Evolutionary conservation across 495 filamentous ascomycete genomes (phyloP).

Genomic region (Aspergillus sparsus): DNA sequence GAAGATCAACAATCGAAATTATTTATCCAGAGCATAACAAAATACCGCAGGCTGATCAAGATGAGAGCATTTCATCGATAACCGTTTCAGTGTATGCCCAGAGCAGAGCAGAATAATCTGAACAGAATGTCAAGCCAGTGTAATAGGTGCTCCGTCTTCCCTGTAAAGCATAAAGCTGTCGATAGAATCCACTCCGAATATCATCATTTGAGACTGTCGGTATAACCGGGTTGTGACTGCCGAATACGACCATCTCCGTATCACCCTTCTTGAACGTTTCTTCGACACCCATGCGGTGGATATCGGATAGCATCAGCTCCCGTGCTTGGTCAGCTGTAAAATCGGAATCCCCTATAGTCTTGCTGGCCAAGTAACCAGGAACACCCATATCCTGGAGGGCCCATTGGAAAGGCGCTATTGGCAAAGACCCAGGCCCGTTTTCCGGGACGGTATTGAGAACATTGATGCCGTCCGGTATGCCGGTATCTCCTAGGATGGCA

Average conservation of each 20-base stretch:
- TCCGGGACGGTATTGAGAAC: constrained; percentile 10
- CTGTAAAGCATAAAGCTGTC: constrained; percentile 39
- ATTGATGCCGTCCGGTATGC: constrained; percentile 31
- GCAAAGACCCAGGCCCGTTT: constrained; percentile 9
- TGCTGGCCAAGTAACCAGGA: constrained; percentile 5
- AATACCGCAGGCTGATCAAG: no score
- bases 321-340: constrained; percentile 12
- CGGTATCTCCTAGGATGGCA: constrained; percentile 42
- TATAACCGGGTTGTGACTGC: constrained; percentile 33
- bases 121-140: constrained; percentile 33
- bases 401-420: constrained; percentile 12
- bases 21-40: no score
- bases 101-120: constrained; percentile 31
- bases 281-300: constrained; percentile 2
- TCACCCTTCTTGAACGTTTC: constrained; percentile 1
- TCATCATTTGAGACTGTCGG: constrained; percentile 27
- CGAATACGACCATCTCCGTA: constrained; percentile 5
- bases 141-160: constrained; percentile 39
- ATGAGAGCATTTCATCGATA: not conserved
- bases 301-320: constrained; percentile 6
- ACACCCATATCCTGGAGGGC: constrained; percentile 14
- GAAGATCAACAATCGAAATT: no score
- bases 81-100: constrained; percentile 28
- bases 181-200: constrained; percentile 41
- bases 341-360: constrained; percentile 12